These are phyloP conservation scores for Claviceps sp. DNA, from an alignment of 2,329 filamentous ascomycete species.

Conservation along the genomic window DNA sequence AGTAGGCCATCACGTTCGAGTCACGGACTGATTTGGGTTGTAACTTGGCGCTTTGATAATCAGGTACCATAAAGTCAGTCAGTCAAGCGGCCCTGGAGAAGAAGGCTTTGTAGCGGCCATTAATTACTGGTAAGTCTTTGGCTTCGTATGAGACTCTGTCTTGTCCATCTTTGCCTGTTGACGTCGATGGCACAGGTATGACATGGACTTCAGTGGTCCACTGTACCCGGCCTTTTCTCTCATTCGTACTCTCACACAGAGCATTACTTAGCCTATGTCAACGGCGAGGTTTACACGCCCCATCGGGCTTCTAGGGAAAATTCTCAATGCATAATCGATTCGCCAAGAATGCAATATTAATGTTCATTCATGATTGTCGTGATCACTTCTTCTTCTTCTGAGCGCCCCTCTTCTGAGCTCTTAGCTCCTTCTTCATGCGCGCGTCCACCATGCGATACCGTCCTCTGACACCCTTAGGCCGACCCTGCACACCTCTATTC, in stretches of 20 bases:
- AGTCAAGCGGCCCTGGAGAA: constrained; percentile 51
- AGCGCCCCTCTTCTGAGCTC: constrained; percentile 64
- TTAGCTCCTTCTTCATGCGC: constrained; percentile 90
- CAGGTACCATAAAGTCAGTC: constrained; percentile 69
- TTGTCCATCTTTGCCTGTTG: background rate
- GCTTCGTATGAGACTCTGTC: background rate
- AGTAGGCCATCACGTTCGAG: background rate
- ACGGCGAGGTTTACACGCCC: background rate
- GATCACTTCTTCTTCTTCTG: constrained; percentile 46
- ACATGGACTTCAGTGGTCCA: constrained; percentile 61
- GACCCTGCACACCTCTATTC: constrained; percentile 74
- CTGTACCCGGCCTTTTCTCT: constrained; percentile 51
- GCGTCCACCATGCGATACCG: constrained; percentile 96
- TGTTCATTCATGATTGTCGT: background rate
- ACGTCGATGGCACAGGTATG: constrained; percentile 42
- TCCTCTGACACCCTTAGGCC: constrained; percentile 86
- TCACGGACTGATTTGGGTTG: background rate
- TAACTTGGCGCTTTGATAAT: background rate
- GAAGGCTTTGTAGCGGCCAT: constrained; percentile 66
- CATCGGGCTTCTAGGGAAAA: background rate
- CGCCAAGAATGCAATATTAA: constrained; percentile 2
- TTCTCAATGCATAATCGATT: background rate
- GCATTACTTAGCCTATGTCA: background rate
- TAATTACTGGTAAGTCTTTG: constrained; percentile 57
- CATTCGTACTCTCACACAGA: constrained; percentile 25